phyloP scores from a whole-genome alignment of 2,329 filamentous ascomycete species.

The Coccinonectria pachysandricola region DNA sequence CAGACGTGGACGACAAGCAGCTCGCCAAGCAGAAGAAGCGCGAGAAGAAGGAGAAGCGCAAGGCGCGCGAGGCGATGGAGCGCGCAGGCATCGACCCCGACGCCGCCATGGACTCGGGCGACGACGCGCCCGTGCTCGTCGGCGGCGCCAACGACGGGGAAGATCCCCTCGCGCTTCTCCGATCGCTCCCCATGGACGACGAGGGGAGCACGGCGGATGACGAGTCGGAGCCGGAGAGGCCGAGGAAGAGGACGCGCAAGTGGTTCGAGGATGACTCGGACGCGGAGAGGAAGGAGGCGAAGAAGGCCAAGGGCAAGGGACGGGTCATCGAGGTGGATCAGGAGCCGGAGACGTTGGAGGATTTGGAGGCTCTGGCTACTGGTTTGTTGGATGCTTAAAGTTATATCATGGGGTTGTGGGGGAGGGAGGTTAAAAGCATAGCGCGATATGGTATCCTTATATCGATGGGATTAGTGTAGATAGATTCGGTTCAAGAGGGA shows the following conservation, averaged over 20 bases:
- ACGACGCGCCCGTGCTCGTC: slow-evolving; percentile 21
- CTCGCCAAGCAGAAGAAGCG: slow-evolving; percentile 66
- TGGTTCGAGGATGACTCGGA: slow-evolving; percentile 68
- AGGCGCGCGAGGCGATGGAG: slow-evolving; percentile 48
- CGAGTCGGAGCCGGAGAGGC: slow-evolving; percentile 32
- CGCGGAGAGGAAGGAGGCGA: slow-evolving; percentile 29
- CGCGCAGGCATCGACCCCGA: slow-evolving; percentile 18
- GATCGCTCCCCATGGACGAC: slow-evolving; percentile 44
- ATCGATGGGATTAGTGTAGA: too few species aligned
- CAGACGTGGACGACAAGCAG: slow-evolving; percentile 76
- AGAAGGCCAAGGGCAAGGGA: slow-evolving; percentile 33
- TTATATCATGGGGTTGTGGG: slow-evolving; percentile 2
- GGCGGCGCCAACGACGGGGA: slow-evolving; percentile 33
- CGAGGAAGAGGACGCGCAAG: slow-evolving; percentile 56
- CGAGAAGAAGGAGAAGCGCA: slow-evolving; percentile 66
- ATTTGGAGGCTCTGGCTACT: slow-evolving; percentile 65
- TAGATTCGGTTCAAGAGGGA: too few species aligned
- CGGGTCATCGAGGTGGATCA: slow-evolving; percentile 52
- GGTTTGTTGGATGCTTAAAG: slow-evolving; percentile 49
- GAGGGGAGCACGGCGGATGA: slow-evolving; percentile 23
- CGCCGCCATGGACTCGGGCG: slow-evolving; percentile 15
- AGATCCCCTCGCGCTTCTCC: slow-evolving; percentile 47
- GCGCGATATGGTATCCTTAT: too few species aligned
- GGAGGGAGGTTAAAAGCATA: slow-evolving; percentile 14
- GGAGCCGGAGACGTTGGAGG: slow-evolving; percentile 69